phyloP scores from a whole-genome alignment of 225 moss, liverwort and hornwort species.

The Antitrichia curtipendula region DNA sequence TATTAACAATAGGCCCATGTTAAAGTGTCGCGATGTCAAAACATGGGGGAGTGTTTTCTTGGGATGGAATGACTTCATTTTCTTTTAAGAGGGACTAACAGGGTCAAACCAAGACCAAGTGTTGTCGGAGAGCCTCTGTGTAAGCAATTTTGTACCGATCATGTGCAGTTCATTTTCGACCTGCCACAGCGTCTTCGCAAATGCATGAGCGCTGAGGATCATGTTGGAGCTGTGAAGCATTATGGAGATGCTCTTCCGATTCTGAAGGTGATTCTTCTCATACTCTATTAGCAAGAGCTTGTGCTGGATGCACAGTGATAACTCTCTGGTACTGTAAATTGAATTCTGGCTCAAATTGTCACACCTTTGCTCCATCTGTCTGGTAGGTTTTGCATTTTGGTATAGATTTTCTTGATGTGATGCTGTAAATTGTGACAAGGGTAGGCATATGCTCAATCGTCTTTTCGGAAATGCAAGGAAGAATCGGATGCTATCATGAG shows the following conservation, averaged over 20 bases:
- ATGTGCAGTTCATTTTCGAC: conserved; percentile 73
- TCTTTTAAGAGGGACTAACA: neutral
- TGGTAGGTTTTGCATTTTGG: neutral
- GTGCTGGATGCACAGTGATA: neutral
- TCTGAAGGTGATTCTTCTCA: conserved; percentile 48
- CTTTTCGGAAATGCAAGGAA: conserved; percentile 77
- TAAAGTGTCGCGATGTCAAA: neutral
- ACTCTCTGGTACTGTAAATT: neutral
- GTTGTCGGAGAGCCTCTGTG: neutral
- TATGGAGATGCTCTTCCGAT: conserved; percentile 79
- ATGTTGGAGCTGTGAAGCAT: conserved; percentile 62
- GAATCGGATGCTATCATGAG: conserved; percentile 66
- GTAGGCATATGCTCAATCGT: conserved; percentile 73
- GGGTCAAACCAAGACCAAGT: neutral
- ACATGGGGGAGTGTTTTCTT: neutral
- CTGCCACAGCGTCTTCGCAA: conserved; percentile 77
- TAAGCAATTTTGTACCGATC: neutral
- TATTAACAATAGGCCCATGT: neutral
- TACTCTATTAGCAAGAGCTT: neutral
- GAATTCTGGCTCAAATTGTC: neutral
- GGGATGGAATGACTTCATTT: neutral
- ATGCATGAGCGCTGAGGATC: conserved; percentile 59
- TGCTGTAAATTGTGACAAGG: conserved; percentile 24
- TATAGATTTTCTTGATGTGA: neutral
- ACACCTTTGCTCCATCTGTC: neutral